Conservation (phyloP, 306 rosid species). For the Castanopsis chinensis region DNA sequence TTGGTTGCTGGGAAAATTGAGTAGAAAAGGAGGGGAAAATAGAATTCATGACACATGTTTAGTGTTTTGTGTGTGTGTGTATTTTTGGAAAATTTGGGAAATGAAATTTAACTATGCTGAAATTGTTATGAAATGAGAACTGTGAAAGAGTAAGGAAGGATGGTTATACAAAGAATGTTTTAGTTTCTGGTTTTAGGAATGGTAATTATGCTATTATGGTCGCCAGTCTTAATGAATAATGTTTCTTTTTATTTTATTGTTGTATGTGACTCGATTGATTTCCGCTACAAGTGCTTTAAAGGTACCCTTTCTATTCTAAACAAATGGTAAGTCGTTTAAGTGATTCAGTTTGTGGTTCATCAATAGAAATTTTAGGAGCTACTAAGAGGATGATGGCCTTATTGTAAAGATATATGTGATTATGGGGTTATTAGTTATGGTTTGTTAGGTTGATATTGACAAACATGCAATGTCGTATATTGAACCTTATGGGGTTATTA, state of each 20-base stretch:
- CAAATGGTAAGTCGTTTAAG: slow-evolving; percentile 24
- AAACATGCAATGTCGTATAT: background rate
- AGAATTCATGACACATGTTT: no score
- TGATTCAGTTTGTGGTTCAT: background rate
- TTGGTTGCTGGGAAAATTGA: background rate
- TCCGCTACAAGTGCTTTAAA: slow-evolving; percentile 23
- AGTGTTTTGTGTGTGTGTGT: no score
- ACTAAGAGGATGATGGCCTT: background rate
- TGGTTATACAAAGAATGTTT: no score
- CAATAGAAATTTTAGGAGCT: background rate
- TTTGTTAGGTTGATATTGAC: background rate
- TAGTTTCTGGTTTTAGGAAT: no score
- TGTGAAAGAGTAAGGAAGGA: no score
- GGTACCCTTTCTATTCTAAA: slow-evolving; percentile 33
- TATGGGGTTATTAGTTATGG: background rate
- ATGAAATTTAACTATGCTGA: no score
- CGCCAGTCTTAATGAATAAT: no score
- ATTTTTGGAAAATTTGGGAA: no score
- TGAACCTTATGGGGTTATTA: background rate
- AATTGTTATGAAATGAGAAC: no score
- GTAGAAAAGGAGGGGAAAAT: background rate
- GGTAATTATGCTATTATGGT: no score
- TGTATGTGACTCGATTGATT: background rate
- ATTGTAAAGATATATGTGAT: background rate
- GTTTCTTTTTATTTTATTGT: background rate